Evolutionary conservation across 495 filamentous ascomycete genomes (phyloP).

Genomic region (Bacidia gigantensis): DNA sequence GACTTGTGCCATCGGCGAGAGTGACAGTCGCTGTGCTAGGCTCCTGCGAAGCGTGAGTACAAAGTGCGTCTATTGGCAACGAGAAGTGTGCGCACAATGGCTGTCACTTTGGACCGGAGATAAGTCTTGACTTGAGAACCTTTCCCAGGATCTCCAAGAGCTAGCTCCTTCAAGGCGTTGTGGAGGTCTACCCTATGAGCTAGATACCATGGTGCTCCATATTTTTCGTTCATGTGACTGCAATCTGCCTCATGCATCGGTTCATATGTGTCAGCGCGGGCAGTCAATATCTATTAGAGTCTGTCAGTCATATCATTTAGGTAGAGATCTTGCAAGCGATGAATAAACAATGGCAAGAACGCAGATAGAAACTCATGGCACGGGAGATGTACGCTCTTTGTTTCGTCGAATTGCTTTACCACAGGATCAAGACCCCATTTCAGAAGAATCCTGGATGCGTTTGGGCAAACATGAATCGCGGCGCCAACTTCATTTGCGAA

Average conservation of each 20-base stretch:
- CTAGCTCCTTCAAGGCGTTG: not conserved
- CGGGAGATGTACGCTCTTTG: not conserved
- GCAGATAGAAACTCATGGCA: not conserved
- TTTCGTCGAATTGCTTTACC: not conserved
- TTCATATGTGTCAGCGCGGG: not conserved
- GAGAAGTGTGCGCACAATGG: not conserved
- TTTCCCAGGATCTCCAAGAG: not conserved
- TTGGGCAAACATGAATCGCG: conserved; percentile 31
- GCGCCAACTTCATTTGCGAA: conserved; percentile 33
- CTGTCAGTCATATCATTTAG: not conserved
- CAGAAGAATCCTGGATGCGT: conserved; percentile 28
- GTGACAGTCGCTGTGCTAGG: not conserved
- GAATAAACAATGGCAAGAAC: not conserved
- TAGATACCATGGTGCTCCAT: not conserved
- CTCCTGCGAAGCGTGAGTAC: not conserved
- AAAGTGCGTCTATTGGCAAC: not conserved
- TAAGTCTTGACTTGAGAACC: not conserved
- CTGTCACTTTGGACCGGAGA: not conserved
- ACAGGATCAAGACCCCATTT: conserved; percentile 32
- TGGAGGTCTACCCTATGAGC: not conserved
- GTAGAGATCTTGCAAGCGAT: not conserved
- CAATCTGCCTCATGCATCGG: not conserved
- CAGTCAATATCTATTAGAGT: not conserved
- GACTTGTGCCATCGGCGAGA: not conserved
- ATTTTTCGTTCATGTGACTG: not conserved